These are phyloP conservation scores for Malassezia pachydermatis DNA, from an alignment of 1,284 basidiomycete species.

Conservation along the genomic window DNA sequence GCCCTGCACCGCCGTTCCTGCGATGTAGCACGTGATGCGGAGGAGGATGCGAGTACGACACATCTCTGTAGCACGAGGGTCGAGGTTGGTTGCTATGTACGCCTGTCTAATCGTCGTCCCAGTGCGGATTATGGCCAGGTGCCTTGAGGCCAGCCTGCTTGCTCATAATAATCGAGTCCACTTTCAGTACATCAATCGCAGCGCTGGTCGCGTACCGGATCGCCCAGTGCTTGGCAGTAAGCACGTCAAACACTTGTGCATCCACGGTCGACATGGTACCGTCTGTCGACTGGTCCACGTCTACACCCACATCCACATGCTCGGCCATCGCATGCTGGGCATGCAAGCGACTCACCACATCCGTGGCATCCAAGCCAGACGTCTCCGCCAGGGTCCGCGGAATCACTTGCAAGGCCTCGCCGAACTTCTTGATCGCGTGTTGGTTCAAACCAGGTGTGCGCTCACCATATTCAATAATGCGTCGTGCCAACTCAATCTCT, in stretches of 20 bases:
- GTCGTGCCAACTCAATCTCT: constrained; percentile 77
- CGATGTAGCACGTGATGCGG: too few species aligned
- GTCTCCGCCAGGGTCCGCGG: constrained; percentile 92
- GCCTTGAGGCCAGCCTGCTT: constrained; percentile 48
- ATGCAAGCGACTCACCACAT: constrained; percentile 75
- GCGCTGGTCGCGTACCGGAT: constrained; percentile 82
- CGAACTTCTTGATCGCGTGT: constrained; percentile 85
- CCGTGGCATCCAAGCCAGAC: constrained; percentile 85
- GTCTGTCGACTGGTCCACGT: constrained; percentile 59
- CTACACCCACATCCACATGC: constrained; percentile 65
- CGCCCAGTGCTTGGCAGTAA: constrained; percentile 81
- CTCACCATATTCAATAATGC: constrained; percentile 75
- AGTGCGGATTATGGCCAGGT: constrained; percentile 44
- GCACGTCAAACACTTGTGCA: constrained; percentile 56
- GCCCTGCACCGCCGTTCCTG: too few species aligned
- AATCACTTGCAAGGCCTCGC: constrained; percentile 78
- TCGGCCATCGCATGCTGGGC: constrained; percentile 66
- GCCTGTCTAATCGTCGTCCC: constrained; percentile 45
- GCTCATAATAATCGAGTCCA: constrained; percentile 91
- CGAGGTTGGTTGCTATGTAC: too few species aligned
- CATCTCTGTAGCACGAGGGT: too few species aligned
- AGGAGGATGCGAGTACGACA: too few species aligned
- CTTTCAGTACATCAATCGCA: constrained; percentile 81
- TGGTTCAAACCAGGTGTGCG: constrained; percentile 83
- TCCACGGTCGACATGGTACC: constrained; percentile 30